These are phyloP conservation scores for Allantophomopsis lycopodina DNA, from an alignment of 2,329 filamentous ascomycete species.

Conservation along the genomic window DNA sequence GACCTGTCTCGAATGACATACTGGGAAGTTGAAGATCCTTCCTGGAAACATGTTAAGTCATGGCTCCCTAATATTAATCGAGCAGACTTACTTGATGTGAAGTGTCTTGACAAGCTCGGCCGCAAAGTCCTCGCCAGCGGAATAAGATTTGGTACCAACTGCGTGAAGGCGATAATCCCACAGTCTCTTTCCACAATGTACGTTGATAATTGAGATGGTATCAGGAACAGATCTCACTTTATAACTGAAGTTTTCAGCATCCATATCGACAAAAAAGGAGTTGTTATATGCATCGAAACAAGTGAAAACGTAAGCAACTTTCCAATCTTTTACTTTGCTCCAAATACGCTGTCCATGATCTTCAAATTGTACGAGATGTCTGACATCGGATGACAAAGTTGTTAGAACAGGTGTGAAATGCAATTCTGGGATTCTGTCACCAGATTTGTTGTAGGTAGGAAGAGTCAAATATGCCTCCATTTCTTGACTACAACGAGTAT, in stretches of 20 bases:
- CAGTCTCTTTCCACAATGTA: slow-evolving; percentile 15
- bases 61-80: not conserved
- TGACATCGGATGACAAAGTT: slow-evolving; percentile 9
- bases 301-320: slow-evolving; percentile 12
- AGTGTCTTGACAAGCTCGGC: slow-evolving; percentile 8
- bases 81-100: slow-evolving; percentile 13
- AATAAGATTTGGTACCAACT: slow-evolving; percentile 4
- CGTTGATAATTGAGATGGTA: slow-evolving; percentile 10
- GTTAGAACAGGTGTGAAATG: slow-evolving; percentile 15
- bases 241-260: slow-evolving; percentile 13
- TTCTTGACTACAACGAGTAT: not conserved
- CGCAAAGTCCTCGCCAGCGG: slow-evolving; percentile 6
- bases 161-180: slow-evolving; percentile 16
- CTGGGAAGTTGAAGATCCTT: too few relatives aligned
- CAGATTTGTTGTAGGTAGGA: not conserved
- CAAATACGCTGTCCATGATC: slow-evolving; percentile 10
- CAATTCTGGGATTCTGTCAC: too few relatives aligned
- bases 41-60: not conserved
- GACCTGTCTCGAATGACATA: not conserved
- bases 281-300: slow-evolving; percentile 7
- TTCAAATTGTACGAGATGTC: slow-evolving; percentile 11
- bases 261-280: slow-evolving; percentile 13
- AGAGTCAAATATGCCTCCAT: not conserved
- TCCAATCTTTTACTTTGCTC: slow-evolving; percentile 7
- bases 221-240: slow-evolving; percentile 4